Conservation (phyloP, 345 rosid species). For the Ceriops decandra region DNA sequence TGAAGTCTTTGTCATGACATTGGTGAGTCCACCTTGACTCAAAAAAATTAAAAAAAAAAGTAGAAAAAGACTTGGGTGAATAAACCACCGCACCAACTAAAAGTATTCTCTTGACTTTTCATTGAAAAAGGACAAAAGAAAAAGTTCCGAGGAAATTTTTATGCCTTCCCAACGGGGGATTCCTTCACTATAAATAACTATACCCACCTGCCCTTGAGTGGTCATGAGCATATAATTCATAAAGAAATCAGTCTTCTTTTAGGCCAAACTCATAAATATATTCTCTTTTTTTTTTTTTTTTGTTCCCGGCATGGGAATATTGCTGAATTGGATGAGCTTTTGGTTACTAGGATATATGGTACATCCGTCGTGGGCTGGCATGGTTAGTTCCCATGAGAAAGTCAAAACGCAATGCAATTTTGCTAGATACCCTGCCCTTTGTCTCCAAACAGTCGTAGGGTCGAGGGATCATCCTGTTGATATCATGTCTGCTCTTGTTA, state of each 20-base stretch:
- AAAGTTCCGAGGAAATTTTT: too few species aligned
- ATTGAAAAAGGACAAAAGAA: not conserved
- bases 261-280: too few species aligned
- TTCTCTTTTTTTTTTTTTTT: too few species aligned
- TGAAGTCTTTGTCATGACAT: slow-evolving; percentile 11
- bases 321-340: slow-evolving; percentile 7
- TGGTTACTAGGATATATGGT: slow-evolving; percentile 26
- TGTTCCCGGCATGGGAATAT: too few species aligned
- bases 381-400: slow-evolving; percentile 24
- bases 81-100: slow-evolving; percentile 31
- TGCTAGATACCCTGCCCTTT: slow-evolving; percentile 56
- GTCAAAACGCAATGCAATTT: slow-evolving; percentile 42
- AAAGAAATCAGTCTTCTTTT: not conserved
- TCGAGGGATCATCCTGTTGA: slow-evolving; percentile 22
- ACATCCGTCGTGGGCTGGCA: slow-evolving; percentile 16
- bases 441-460: slow-evolving; percentile 42
- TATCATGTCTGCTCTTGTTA: slow-evolving; percentile 47
- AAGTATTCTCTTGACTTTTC: not conserved
- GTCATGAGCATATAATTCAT: not conserved
- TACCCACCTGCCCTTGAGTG: not conserved
- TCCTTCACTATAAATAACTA: too few species aligned
- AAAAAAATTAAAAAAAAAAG: too few species aligned
- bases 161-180: too few species aligned
- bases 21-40: slow-evolving; percentile 20
- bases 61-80: slow-evolving; percentile 4